Conservation (phyloP, 2,329 filamentous ascomycete species). For the Sarocladium oryzae region DNA sequence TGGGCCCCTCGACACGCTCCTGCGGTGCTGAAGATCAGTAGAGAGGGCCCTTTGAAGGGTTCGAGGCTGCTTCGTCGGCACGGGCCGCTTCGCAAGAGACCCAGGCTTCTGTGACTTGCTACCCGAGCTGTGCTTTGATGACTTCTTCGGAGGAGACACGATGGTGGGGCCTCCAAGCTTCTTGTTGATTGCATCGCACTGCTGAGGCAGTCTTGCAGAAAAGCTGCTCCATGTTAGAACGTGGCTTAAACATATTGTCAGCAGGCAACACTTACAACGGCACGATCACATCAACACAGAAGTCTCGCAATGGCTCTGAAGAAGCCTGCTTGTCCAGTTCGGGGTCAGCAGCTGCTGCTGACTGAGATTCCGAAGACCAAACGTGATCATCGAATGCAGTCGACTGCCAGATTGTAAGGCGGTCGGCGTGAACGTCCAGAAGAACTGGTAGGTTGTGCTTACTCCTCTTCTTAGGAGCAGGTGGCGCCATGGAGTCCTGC, state of each 20-base stretch:
- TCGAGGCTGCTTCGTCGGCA: conserved; percentile 33
- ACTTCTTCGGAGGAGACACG: conserved; percentile 48
- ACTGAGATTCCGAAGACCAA: conserved; percentile 42
- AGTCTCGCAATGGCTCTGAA: conserved; percentile 63
- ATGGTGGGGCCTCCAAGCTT: conserved; percentile 69
- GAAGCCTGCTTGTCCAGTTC: conserved; percentile 34
- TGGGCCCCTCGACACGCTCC: conserved; percentile 50
- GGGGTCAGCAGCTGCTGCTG: conserved; percentile 20
- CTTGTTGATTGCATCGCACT: conserved; percentile 63
- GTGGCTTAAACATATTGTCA: too few relatives aligned
- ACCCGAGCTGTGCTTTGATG: conserved; percentile 34
- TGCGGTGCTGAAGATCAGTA: conserved; percentile 48
- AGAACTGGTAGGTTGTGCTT: conserved; percentile 59
- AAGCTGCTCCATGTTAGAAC: conserved; percentile 48
- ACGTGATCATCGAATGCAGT: conserved; percentile 56
- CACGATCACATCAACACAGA: conserved; percentile 73
- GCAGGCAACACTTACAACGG: conserved; percentile 61
- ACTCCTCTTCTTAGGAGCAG: conserved; percentile 46
- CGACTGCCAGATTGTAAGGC: conserved; percentile 78
- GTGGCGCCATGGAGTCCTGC: conserved; percentile 24
- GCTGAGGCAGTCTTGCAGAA: conserved; percentile 65
- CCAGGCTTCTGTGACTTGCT: conserved; percentile 46
- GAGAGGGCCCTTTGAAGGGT: conserved; percentile 58
- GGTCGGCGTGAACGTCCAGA: conserved; percentile 68
- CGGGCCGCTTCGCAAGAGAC: conserved; percentile 41